Conservation (phyloP, 2,329 filamentous ascomycete genomes). For the Scedosporium dehoogii region DNA sequence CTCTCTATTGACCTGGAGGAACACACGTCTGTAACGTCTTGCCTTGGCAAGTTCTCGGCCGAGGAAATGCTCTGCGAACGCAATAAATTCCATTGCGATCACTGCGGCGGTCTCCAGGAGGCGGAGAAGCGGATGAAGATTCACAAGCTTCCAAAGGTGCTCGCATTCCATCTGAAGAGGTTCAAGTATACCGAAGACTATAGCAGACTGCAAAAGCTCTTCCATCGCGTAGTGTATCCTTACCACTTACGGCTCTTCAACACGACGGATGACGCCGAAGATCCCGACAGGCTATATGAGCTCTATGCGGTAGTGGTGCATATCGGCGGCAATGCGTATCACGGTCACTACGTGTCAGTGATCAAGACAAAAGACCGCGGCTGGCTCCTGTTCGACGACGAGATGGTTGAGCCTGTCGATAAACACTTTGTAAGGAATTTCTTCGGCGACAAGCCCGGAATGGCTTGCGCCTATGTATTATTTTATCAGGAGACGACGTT, state of each 20-base stretch:
- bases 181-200: slow-evolving; percentile 98
- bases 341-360: slow-evolving; percentile 95
- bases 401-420: slow-evolving; percentile 96
- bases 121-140: slow-evolving; percentile 99
- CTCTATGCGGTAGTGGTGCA: slow-evolving; percentile 95
- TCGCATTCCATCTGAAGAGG: slow-evolving; percentile 87
- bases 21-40: slow-evolving; percentile 92
- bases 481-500: slow-evolving; percentile 91
- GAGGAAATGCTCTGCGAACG: slow-evolving; percentile 98
- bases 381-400: slow-evolving; percentile 95
- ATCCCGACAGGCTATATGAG: slow-evolving; percentile 90
- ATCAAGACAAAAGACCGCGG: slow-evolving; percentile 95
- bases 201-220: slow-evolving; percentile 87
- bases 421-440: slow-evolving; percentile 95
- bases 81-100: slow-evolving; percentile 98
- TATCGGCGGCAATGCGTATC: slow-evolving; percentile 92
- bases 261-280: slow-evolving; percentile 88
- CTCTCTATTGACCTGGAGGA: slow-evolving; percentile 92
- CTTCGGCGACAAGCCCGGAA: slow-evolving; percentile 83
- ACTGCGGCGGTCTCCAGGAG: slow-evolving; percentile 91
- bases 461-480: slow-evolving; percentile 91
- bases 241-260: slow-evolving; percentile 96
- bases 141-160: slow-evolving; percentile 81
- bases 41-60: slow-evolving; percentile 88
- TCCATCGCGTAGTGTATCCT: slow-evolving; percentile 92